phyloP scores from a whole-genome alignment of 2,329 filamentous ascomycete genomes.

The Diplodia intermedia region DNA sequence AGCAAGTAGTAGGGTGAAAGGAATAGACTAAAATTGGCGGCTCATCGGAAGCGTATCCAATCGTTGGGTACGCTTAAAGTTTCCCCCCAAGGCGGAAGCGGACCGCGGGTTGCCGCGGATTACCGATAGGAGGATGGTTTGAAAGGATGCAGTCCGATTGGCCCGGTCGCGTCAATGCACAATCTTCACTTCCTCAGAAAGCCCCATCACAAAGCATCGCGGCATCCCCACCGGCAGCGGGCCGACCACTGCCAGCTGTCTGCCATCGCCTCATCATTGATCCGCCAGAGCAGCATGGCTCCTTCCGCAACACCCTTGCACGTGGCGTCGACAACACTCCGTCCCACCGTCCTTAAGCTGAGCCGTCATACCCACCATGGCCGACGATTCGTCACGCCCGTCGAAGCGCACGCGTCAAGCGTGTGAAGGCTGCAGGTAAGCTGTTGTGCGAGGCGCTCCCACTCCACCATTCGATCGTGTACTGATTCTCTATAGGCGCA shows the following conservation, averaged over 20 bases:
- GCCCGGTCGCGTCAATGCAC: not conserved
- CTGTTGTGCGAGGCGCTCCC: not conserved
- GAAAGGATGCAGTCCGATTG: not conserved
- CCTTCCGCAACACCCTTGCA: not conserved
- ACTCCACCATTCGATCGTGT: not conserved
- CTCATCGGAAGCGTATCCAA: no score
- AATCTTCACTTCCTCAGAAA: not conserved
- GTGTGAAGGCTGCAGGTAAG: slow-evolving; percentile 18
- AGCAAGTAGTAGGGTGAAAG: no score
- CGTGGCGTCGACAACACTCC: not conserved
- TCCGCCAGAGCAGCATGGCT: not conserved
- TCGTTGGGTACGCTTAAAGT: not conserved
- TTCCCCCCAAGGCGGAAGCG: not conserved
- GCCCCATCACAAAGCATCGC: not conserved
- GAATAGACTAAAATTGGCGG: no score
- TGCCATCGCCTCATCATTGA: not conserved
- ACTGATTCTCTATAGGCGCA: slow-evolving; percentile 48
- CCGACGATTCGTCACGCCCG: slow-evolving; percentile 15
- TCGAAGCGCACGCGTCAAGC: slow-evolving; percentile 17
- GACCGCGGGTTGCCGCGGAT: not conserved
- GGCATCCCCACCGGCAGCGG: no score
- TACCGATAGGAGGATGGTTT: not conserved
- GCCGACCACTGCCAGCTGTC: not conserved
- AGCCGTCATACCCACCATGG: not conserved
- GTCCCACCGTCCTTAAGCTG: no score